Conservation (phyloP, 768 basidiomycete species). For the Macrolepiota albuminosa region DNA sequence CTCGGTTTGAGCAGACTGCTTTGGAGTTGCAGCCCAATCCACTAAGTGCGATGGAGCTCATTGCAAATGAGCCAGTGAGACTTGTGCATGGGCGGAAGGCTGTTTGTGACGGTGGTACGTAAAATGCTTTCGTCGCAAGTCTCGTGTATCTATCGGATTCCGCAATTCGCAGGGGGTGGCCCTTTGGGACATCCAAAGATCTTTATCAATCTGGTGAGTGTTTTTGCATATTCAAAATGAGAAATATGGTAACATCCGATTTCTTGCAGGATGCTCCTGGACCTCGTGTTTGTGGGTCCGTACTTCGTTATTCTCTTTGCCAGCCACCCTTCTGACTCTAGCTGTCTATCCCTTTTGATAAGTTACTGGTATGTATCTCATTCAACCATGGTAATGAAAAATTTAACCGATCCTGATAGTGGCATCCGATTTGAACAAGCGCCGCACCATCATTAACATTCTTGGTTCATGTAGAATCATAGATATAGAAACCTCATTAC, state of each 20-base stretch:
- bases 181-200: constrained; percentile 96
- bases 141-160: not conserved
- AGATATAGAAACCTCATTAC: not conserved
- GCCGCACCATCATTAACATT: constrained; percentile 62
- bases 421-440: constrained; percentile 89
- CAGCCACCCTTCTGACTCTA: constrained; percentile 11
- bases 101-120: constrained; percentile 92
- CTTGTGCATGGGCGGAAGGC: constrained; percentile 81
- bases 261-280: constrained; percentile 75
- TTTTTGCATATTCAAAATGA: not conserved
- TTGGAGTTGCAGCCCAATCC: constrained; percentile 88
- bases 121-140: not conserved
- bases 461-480: not conserved
- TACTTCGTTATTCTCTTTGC: constrained; percentile 16
- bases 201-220: constrained; percentile 86
- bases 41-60: constrained; percentile 86
- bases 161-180: constrained; percentile 78
- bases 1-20: constrained; percentile 90
- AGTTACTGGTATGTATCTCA: constrained; percentile 33
- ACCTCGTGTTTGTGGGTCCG: constrained; percentile 86
- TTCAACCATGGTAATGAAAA: not conserved
- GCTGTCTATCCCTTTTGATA: constrained; percentile 11
- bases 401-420: constrained; percentile 34
- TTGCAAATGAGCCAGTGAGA: constrained; percentile 81
- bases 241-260: not conserved